Evolutionary conservation across 179 eudicot genomes (phyloP), one percentile per base, ranked within the genome.

Genomic region (Amaranthus tricolor): DNA sequence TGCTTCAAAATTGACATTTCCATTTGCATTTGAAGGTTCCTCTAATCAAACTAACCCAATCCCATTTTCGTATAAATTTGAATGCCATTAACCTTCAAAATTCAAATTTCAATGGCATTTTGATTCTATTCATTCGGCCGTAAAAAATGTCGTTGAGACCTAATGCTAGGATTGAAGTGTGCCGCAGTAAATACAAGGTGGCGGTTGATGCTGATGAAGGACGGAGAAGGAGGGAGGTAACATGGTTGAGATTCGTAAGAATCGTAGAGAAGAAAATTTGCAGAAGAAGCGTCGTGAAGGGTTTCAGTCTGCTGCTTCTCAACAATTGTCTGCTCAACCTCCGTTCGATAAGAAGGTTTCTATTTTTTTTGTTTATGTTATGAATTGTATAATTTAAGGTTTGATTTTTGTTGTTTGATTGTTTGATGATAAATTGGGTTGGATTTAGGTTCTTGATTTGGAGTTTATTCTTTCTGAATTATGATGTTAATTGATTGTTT

Each of bases 221-320:
- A 0, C n/a, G 84, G 15, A 55, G 81, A 7, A 31, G 81, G 45
- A 77, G 84, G 9, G 81, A 73, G 68, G 84, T 73, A 74, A 69
- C 20, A 61, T 81, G 78, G 81, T 81, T 19, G 81, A 77, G 78
- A 81, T 81, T 74, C 77, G 84, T 12, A 81, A 81, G 76, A 73
- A 70, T 58, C 72, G 75, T 17, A 68, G 84, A 16, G 84, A 81
- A 58, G 84, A 81, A 17, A 81, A 75, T 67, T 63, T 81, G 75
- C 84, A 68, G 74, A 80, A 80, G 74, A 80, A 80, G 71, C 80
- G 83, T 52, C 77, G 83, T 15, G 80, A 73, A 68, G 81, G 84
- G 6, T 58, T 75, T 55, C 70, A 69, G 9, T 24, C 50, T 77
- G 52, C 66, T 61, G 20, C 68, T 69, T 15, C 54, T 71, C 71